These are phyloP conservation scores for Suillus subluteus DNA, from an alignment of 768 basidiomycete genomes.

Conservation along the genomic window DNA sequence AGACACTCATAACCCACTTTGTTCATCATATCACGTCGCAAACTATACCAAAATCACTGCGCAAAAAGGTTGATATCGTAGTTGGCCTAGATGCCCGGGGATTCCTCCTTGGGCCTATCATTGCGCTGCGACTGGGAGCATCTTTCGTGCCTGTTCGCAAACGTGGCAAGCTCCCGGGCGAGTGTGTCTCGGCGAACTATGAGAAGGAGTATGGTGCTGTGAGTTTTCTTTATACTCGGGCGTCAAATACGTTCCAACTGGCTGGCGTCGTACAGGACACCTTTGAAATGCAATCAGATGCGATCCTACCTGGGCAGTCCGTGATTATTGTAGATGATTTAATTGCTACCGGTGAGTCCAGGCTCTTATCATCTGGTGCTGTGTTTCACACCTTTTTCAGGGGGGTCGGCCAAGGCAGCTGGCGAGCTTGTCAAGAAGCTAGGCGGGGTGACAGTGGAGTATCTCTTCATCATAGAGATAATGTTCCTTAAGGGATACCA, in stretches of 20 bases:
- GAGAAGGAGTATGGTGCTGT: slow-evolving; percentile 94
- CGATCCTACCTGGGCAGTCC: slow-evolving; percentile 79
- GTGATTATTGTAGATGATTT: slow-evolving; percentile 93
- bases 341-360: slow-evolving; percentile 85
- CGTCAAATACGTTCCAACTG: slow-evolving; percentile 11
- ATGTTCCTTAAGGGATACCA: slow-evolving; percentile 72
- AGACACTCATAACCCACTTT: slow-evolving; percentile 89
- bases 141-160: slow-evolving; percentile 97
- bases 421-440: slow-evolving; percentile 84
- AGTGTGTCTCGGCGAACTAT: slow-evolving; percentile 73
- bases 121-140: slow-evolving; percentile 88
- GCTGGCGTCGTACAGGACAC: slow-evolving; percentile 59
- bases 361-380: neutral
- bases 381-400: slow-evolving; percentile 40
- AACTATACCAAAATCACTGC: slow-evolving; percentile 62
- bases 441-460: slow-evolving; percentile 87
- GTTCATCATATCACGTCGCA: slow-evolving; percentile 82
- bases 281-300: slow-evolving; percentile 95
- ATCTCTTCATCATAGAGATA: slow-evolving; percentile 92
- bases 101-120: slow-evolving; percentile 91
- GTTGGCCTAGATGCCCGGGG: slow-evolving; percentile 96
- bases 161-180: slow-evolving; percentile 91
- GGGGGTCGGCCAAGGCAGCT: slow-evolving; percentile 92
- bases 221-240: slow-evolving; percentile 28
- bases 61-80: slow-evolving; percentile 83